These are phyloP conservation scores for Botryotinia narcissicola DNA, from an alignment of 2,329 filamentous ascomycete species.

Conservation along the genomic window DNA sequence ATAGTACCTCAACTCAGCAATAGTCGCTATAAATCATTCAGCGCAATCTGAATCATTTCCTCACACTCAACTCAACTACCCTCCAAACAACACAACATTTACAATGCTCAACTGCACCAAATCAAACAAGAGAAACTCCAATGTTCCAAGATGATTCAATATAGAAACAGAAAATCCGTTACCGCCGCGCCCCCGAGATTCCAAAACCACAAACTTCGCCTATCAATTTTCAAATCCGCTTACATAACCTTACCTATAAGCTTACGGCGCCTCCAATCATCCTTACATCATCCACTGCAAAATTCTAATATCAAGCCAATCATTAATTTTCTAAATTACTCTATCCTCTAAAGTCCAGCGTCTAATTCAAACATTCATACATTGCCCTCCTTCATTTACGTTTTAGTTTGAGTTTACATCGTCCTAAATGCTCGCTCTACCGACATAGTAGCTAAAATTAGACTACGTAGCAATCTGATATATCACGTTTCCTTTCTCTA, in stretches of 20 bases:
- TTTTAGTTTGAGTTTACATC: neutral
- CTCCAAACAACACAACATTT: neutral
- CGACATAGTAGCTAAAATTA: neutral
- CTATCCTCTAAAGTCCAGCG: neutral
- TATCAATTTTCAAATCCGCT: neutral
- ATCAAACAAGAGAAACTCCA: neutral
- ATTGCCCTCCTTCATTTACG: neutral
- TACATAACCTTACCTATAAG: too few species aligned
- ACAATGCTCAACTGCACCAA: neutral
- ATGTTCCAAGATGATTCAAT: neutral
- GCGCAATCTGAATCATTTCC: neutral
- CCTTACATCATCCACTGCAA: neutral
- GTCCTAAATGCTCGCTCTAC: neutral
- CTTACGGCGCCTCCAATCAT: neutral
- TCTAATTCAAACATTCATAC: neutral
- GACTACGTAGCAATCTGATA: neutral
- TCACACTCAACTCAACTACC: neutral
- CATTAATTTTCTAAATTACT: neutral
- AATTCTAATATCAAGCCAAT: neutral
- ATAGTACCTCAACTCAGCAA: neutral
- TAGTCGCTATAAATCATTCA: neutral
- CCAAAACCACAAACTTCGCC: neutral
- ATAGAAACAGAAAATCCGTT: neutral
- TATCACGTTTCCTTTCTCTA: neutral
- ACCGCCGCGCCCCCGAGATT: neutral